Base-by-base conservation (phyloP, 352 stramenopile species). In the Pythium vanterpoolii region DNA sequence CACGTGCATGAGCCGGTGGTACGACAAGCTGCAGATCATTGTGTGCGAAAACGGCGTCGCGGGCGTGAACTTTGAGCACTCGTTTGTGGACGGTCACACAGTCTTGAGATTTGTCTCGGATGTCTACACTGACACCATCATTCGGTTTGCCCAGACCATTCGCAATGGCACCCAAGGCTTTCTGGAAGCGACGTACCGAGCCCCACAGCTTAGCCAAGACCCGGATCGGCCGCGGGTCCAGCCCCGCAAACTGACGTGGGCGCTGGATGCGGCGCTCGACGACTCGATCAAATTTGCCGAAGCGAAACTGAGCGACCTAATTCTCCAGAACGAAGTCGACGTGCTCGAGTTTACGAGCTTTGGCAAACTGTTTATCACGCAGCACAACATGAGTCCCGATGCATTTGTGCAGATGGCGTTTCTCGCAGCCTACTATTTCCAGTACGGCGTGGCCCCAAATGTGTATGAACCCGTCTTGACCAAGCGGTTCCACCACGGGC, bases 21-120 rank as follows among this genome's bases (percentile, higher is more conserved):
- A 98, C 74, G 95, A 99, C 79, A 99, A 98, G 73, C 72, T 98
- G 23, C 93, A 98, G 75, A 80, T 98, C 14, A 98, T 98, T 60
- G 90, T 97, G 66, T 98, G 89, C 60, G 82, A 92, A 54, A 97
- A 98, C 59, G 94, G 95, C 63, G 89, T 92, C 33, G 91, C 94
- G 16, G 93, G 93, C 19, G 92, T 98, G 68, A 98, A 98, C 76
- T 99, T 99, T 79, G 95, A 99, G 80, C 96, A 99, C 75, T 96
- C 91, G 53, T 96, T 96, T 31, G 96, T 98, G 42, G 96, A 99
- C 72, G 96, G 96, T 18, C 96, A 99, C 79, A 98, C 95, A n/a
- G 95, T 97, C 18, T 69, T 96, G 48, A 84, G 85, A 42, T 92
- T 95, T 53, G 83, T 90, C 18, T 96, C 83, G 46, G 87, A 96